Percentiles rank a stretch among this genome's conserved stretches.
These are phyloP conservation scores for Tulasnella calospora DNA, from an alignment of 768 basidiomycete genomes.

Conservation along the genomic window DNA sequence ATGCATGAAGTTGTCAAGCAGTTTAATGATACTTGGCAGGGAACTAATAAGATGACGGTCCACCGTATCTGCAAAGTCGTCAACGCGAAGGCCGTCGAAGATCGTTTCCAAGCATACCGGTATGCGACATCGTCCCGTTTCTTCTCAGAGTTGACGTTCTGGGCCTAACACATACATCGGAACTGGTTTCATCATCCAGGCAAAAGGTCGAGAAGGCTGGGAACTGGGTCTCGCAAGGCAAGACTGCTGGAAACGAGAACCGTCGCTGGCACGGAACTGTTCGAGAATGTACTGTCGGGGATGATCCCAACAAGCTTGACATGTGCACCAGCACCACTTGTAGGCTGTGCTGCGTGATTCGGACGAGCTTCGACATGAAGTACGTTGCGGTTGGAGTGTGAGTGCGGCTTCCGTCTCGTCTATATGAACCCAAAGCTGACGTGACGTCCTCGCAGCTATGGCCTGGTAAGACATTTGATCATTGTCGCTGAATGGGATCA, in stretches of 20 bases:
- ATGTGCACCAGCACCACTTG: background rate
- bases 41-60: background rate
- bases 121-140: background rate
- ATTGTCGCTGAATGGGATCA: background rate
- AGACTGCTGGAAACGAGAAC: slow-evolving; percentile 64
- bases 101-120: slow-evolving; percentile 17
- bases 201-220: slow-evolving; percentile 58
- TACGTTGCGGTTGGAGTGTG: slow-evolving; percentile 13
- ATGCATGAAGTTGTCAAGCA: background rate
- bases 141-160: background rate
- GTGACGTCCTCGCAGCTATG: background rate
- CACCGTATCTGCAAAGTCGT: slow-evolving; percentile 16
- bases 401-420: background rate
- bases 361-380: slow-evolving; percentile 9
- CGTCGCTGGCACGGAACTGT: slow-evolving; percentile 72
- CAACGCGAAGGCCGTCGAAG: slow-evolving; percentile 6
- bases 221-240: slow-evolving; percentile 50
- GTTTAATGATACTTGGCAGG: slow-evolving; percentile 12
- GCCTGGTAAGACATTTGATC: background rate
- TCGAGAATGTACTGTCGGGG: slow-evolving; percentile 47
- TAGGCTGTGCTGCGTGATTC: background rate
- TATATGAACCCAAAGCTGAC: background rate
- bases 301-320: slow-evolving; percentile 11
- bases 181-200: background rate
- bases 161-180: background rate